Base-by-base conservation (phyloP, 306 rosid genomes). In the Vigna angularis region DNA sequence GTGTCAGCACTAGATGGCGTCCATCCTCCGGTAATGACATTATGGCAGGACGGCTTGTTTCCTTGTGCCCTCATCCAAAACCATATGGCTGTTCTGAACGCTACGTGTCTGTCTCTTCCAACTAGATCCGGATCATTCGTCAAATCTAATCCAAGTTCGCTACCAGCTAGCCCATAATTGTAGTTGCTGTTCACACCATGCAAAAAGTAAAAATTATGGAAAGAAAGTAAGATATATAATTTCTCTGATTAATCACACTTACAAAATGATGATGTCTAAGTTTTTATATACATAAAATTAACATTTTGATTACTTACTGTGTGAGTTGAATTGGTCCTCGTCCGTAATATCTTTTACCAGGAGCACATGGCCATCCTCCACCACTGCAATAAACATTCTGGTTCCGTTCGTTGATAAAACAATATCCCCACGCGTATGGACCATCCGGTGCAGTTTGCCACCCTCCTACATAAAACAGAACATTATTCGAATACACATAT, bases 41-140 rank as follows among this genome's bases (percentile, higher is more conserved):
- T 75, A 24, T 91, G 97, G 78, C 88, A 63, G 3, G 94, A 91
- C 1, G 97, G 97, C 80, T 91, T 91, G 76, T 83, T 87, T 50
- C 63, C 83, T 26, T 89, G 94, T 32, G 89, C 42, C 6, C 91
- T 91, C 94, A 91, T 89, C 97, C 97, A 91, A 50, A 91, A 91
- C 97, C 94, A 91, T 7, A 91, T 7, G 9, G 94, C 94, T 13
- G 93, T 79, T 73, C 80, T 91, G 84, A 91, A 91, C 6, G 97
- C 75, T 4, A 85, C 68, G 0, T 36, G 32, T 4, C 92, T 16
- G 40, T 88, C 65, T 4, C 88, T 75, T 4, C 89, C 83, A 0
- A 91, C 94, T 5, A 79, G 52, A 45, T 89, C 89, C 0, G 97
- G 97, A 75, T 86, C 73, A 82, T 71, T 80, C 1, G 88, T 13